Evolutionary conservation across 2,329 filamentous ascomycete species (phyloP), one percentile per base, ranked within the genome.

Genomic region (Aspergillus novofumigatus): DNA sequence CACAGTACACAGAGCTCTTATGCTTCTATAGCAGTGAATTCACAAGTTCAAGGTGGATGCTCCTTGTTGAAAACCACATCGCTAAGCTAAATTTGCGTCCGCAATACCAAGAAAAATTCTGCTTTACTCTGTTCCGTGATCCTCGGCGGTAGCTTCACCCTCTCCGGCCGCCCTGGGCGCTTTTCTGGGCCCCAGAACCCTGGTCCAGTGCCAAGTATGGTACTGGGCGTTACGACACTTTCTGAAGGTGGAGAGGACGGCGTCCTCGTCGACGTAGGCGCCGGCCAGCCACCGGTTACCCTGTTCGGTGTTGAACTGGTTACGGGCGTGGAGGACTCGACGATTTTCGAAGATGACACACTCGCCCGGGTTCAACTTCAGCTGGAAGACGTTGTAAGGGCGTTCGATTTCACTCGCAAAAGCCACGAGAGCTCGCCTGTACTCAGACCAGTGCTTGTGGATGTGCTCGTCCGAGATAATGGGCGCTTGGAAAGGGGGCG

Each of bases 341-440:
- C 86, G 77, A 69, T 97, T 97, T 71, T 96, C 88, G 69, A 99
- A 97, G n/a, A 99, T 81, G 11, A 92, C 92, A 69, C 91, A 96
- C 68, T 96, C 90, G 3, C 93, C 94, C 3, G 89, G 86, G 54
- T 85, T 78, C 72, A 97, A 78, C 73, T 88, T 88, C 57, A 88
- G 80, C 77, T 93, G 82, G 67, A 87, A 88, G 53, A 91, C 74
- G 58, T 83, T 83, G 3, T 77, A 69, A 0, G 80, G 75, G 0
- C 78, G 69, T 62, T 90, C 86, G 25, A 94, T 74, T 0, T 83
- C 62, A 0, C 70, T 57, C 51, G 86, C 81, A 65, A 96, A 91
- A 2, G 81, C 81, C 1, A 69, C 59, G 50, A 84, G 75, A 73
- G 85, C 86, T 60, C 45, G 11, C 67, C 55, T 29, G 75, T 64